Conservation (phyloP, 164 flowering plant genomes). For the Sedum album region DNA sequence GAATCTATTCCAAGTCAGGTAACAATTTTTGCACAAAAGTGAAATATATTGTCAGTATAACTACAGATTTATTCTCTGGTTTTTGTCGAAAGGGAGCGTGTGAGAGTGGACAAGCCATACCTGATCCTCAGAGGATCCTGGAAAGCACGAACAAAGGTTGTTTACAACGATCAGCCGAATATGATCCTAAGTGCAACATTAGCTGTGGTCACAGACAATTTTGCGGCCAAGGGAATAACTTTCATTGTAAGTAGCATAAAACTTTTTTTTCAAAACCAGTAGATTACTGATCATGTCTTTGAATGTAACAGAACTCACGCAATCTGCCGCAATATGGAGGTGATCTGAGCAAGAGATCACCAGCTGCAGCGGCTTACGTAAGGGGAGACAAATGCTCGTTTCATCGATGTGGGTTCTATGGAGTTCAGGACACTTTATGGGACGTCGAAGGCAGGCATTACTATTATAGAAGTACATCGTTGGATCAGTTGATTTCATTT, state of each 20-base stretch:
- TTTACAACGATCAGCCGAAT: too few species aligned
- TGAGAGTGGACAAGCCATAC: too few species aligned
- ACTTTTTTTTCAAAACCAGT: too few species aligned
- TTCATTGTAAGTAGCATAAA: slow-evolving; percentile 15
- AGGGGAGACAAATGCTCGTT: slow-evolving; percentile 25
- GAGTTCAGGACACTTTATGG: slow-evolving; percentile 27
- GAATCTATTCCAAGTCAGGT: background rate
- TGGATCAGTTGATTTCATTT: slow-evolving; percentile 35
- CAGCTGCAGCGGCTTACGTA: slow-evolving; percentile 15
- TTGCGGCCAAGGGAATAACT: slow-evolving; percentile 13
- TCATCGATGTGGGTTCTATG: slow-evolving; percentile 14
- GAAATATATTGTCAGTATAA: too few species aligned
- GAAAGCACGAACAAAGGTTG: too few species aligned
- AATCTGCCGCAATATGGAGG: background rate
- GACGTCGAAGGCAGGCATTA: slow-evolving; percentile 23
- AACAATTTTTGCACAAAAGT: too few species aligned
- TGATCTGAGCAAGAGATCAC: background rate
- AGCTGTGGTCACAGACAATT: slow-evolving; percentile 13
- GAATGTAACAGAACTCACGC: slow-evolving; percentile 3
- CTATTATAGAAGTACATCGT: slow-evolving; percentile 18
- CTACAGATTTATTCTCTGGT: too few species aligned
- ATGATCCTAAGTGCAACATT: too few species aligned
- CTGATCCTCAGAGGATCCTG: too few species aligned
- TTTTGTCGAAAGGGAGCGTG: slow-evolving; percentile 12
- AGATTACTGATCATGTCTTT: background rate